These are phyloP conservation scores for Naegleria lovaniensis DNA, from an alignment of 208 protist species.

Conservation along the genomic window DNA sequence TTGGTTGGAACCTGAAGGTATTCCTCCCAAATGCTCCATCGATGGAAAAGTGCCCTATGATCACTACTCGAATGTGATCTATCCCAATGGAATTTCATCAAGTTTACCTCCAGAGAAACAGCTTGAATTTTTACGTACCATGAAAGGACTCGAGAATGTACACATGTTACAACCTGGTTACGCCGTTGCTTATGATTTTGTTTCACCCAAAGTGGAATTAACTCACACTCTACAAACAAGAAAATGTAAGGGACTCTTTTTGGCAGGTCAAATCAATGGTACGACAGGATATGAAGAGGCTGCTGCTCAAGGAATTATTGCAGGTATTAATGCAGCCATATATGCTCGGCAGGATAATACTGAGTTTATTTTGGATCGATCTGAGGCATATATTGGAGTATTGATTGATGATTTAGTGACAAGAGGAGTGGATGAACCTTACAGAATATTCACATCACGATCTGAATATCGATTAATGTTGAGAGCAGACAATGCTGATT, in stretches of 20 bases:
- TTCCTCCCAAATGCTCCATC: constrained; percentile 32
- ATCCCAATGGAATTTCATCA: constrained; percentile 64
- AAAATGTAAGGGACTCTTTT: constrained; percentile 50
- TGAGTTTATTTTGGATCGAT: constrained; percentile 47
- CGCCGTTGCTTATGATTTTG: constrained; percentile 75
- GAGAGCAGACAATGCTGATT: constrained; percentile 64
- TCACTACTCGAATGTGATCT: constrained; percentile 50
- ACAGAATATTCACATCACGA: constrained; percentile 60
- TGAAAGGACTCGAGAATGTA: constrained; percentile 56
- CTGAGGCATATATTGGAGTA: constrained; percentile 53
- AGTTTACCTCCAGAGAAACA: constrained; percentile 58
- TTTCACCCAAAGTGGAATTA: constrained; percentile 54
- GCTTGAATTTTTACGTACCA: constrained; percentile 42
- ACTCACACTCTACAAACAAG: constrained; percentile 54
- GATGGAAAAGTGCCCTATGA: background rate
- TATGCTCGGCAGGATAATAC: background rate
- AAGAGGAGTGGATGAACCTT: constrained; percentile 56
- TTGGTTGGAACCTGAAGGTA: constrained; percentile 61
- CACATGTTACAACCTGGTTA: constrained; percentile 56
- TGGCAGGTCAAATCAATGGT: constrained; percentile 73
- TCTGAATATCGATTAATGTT: constrained; percentile 59
- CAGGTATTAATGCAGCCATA: constrained; percentile 60
- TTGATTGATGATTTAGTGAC: constrained; percentile 64
- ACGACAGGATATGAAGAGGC: constrained; percentile 72
- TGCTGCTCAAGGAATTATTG: constrained; percentile 55